These are phyloP conservation scores for Leersia perrieri DNA, from an alignment of 176 grass and related monocot genomes.

Conservation along the genomic window DNA sequence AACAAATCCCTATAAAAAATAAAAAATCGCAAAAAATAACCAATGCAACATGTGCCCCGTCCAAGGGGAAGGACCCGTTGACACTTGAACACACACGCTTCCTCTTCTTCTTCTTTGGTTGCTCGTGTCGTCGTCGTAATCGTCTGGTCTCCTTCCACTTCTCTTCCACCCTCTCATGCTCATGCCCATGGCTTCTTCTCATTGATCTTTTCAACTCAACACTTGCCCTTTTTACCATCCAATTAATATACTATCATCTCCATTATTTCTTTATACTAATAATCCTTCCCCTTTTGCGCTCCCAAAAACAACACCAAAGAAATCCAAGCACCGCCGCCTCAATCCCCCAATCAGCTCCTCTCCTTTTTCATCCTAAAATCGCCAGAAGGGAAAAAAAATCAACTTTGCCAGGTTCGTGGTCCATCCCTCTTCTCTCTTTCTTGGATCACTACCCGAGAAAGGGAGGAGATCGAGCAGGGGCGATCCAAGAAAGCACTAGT, in stretches of 20 bases:
- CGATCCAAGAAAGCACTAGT: not conserved
- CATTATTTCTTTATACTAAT: not conserved
- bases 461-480: too few relatives aligned
- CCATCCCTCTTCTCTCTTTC: not conserved
- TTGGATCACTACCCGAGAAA: not conserved
- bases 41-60: too few relatives aligned
- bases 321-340: not conserved
- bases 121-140: not conserved
- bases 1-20: not conserved
- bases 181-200: not conserved
- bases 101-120: not conserved
- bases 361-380: not conserved
- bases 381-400: not conserved
- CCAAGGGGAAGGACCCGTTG: not conserved
- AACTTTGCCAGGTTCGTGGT: not conserved
- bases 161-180: not conserved
- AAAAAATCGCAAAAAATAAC: too few relatives aligned
- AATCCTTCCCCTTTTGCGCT: not conserved
- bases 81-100: not conserved
- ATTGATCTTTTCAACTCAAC: slow-evolving; percentile 47
- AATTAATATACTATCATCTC: not conserved
- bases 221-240: not conserved
- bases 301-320: not conserved
- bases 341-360: not conserved
- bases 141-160: not conserved